phyloP scores from a whole-genome alignment of 352 stramenopile genomes.

The Globisporangium paddicum region DNA sequence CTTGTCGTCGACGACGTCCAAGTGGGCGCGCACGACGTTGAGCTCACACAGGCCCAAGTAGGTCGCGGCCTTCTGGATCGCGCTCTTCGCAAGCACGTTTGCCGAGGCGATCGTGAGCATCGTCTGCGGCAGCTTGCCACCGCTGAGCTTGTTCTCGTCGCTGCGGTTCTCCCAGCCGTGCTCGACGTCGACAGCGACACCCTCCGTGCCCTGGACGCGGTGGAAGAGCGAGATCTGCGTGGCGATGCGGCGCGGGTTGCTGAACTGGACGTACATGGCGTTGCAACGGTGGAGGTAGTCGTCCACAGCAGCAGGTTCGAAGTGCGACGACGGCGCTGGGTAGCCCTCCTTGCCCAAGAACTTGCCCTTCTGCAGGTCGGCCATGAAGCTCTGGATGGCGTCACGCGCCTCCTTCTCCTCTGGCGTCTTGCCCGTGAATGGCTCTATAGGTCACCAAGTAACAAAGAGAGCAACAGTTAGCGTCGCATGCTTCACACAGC shows the following conservation, averaged over 20 bases:
- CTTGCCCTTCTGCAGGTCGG: slow-evolving; percentile 74
- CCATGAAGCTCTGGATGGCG: slow-evolving; percentile 61
- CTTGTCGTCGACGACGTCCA: slow-evolving; percentile 93
- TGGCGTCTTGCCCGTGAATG: slow-evolving; percentile 53
- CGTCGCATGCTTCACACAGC: no score
- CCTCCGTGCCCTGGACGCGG: slow-evolving; percentile 63
- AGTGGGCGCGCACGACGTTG: slow-evolving; percentile 92
- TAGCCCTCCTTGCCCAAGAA: slow-evolving; percentile 47
- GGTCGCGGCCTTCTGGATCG: slow-evolving; percentile 76
- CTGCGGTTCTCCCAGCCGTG: slow-evolving; percentile 77
- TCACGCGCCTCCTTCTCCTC: slow-evolving; percentile 53
- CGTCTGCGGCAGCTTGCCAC: slow-evolving; percentile 49
- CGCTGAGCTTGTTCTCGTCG: slow-evolving; percentile 80
- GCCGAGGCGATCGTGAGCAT: slow-evolving; percentile 82
- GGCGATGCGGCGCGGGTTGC: slow-evolving; percentile 65
- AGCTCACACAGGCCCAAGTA: slow-evolving; percentile 92
- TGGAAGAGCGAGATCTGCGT: slow-evolving; percentile 70
- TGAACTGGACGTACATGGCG: slow-evolving; percentile 82
- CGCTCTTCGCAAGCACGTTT: slow-evolving; percentile 81
- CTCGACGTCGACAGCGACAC: slow-evolving; percentile 74
- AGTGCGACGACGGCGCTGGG: slow-evolving; percentile 47
- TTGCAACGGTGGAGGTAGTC: slow-evolving; percentile 66
- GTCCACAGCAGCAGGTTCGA: slow-evolving; percentile 59
- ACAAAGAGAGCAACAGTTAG: no score
- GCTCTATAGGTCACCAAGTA: slow-evolving; percentile 20